Evolutionary conservation across 106 monocot species (phyloP).

Genomic region (Phalaenopsis equestris): DNA sequence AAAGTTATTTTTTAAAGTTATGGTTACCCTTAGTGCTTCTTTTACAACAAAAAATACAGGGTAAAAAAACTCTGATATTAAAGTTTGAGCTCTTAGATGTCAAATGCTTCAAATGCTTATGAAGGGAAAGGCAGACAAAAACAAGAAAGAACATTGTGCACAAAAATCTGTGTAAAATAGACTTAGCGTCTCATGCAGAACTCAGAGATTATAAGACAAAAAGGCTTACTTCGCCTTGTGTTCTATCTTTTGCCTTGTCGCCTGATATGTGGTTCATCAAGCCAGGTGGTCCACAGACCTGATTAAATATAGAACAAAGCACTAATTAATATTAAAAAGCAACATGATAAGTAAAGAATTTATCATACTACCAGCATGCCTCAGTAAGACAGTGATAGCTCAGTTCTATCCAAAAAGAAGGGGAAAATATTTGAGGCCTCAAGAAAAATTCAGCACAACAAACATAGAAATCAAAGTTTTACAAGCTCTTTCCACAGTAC

Average conservation of each 20-base stretch:
- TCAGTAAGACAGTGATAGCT: too few species aligned
- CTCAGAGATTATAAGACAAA: background rate
- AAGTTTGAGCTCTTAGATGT: background rate
- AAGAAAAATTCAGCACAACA: too few species aligned
- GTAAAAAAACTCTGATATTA: background rate
- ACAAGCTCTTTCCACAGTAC: too few species aligned
- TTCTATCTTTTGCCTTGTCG: conserved; percentile 73
- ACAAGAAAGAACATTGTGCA: background rate
- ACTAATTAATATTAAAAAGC: too few species aligned
- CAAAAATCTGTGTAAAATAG: background rate
- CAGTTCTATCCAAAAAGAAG: too few species aligned
- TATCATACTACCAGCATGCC: too few species aligned
- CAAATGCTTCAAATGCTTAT: background rate
- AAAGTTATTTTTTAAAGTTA: background rate
- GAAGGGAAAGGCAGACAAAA: background rate
- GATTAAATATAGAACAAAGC: conserved; percentile 4
- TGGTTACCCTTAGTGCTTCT: background rate
- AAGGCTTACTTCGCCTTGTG: conserved; percentile 77
- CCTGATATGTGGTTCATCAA: conserved; percentile 97
- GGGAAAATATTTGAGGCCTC: too few species aligned
- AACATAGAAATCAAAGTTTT: too few species aligned
- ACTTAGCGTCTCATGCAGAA: background rate
- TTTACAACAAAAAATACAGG: background rate
- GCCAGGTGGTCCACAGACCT: conserved; percentile 97
- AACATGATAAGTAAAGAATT: too few species aligned